Evolutionary conservation across 306 rosid species (phyloP), one percentile per base, ranked within the genome.

Genomic region (Malus sieversii): DNA sequence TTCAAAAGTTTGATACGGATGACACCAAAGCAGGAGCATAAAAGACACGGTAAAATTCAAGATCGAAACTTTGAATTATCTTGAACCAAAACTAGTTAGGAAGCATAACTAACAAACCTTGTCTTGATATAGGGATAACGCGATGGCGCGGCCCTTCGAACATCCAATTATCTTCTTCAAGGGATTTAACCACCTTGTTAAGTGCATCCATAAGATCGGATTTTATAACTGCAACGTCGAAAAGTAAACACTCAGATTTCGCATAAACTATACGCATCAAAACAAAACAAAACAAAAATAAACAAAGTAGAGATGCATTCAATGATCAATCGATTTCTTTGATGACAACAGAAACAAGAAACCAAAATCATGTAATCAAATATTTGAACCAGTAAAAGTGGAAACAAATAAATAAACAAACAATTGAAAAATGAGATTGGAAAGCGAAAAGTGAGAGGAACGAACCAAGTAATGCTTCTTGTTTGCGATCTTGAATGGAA

Each of bases 71-170:
- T 63, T 19, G n/a, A 5, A 63, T 6, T 13, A 63, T 63, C 42
- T 63, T 30, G 40, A 73, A 40, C 67, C 73, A 40, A 70, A 70
- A 73, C 32, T 3, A 20, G 78, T 78, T 71, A 4, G 60, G 35
- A 48, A 48, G 42, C 62, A 62, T 61, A 61, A 60, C 29, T 48
- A 48, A 74, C 83, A 69, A 70, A 84, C 91, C 91, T 86, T 82
- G 84, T 44, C 85, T 89, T 42, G 97, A 90, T 82, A 82, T 72
- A 67, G 85, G 90, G 83, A 88, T 91, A 73, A 92, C 90, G 63
- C 93, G 90, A 29, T 97, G 92, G 19, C 96, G 91, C 63, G 97
- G 96, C 60, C 96, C 97, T 89, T 95, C 98, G 87, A 88, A 92
- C 86, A 88, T 95, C 97, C 97, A 92, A 80, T 33, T 90, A 86